Percentiles rank a stretch among this genome's conserved stretches.
Conservation (phyloP, 805 yeast genomes). For the Candida nanaspora region DNA sequence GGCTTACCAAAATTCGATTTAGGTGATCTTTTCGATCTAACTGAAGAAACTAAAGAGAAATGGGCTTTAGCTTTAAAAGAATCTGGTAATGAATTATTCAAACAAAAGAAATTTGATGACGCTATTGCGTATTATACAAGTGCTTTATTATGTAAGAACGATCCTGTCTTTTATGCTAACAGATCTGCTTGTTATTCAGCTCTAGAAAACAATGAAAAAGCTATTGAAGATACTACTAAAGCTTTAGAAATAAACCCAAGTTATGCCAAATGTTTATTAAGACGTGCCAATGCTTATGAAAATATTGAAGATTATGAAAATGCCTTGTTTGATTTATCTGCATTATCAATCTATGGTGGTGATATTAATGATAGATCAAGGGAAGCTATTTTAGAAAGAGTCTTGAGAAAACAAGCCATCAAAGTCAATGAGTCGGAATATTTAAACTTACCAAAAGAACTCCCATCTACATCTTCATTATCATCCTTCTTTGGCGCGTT, state of each 20-base stretch:
- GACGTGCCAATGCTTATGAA: slow-evolving; percentile 93
- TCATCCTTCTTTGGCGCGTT: slow-evolving; percentile 89
- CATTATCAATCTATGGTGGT: slow-evolving; percentile 79
- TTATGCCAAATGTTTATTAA: slow-evolving; percentile 82
- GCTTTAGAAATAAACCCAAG: slow-evolving; percentile 85
- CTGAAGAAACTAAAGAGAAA: slow-evolving; percentile 46
- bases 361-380: slow-evolving; percentile 56
- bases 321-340: slow-evolving; percentile 88
- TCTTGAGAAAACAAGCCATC: slow-evolving; percentile 73
- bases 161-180: slow-evolving; percentile 89
- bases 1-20: slow-evolving; percentile 55
- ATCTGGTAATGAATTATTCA: slow-evolving; percentile 80
- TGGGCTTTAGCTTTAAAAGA: slow-evolving; percentile 77
- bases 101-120: slow-evolving; percentile 55
- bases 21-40: slow-evolving; percentile 36
- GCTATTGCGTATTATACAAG: slow-evolving; percentile 76
- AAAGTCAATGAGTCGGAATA: slow-evolving; percentile 58
- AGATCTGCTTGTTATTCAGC: slow-evolving; percentile 95
- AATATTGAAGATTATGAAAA: slow-evolving; percentile 69
- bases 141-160: slow-evolving; percentile 70
- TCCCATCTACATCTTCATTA: slow-evolving; percentile 80
- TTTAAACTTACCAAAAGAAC: slow-evolving; percentile 40
- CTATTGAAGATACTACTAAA: slow-evolving; percentile 77
- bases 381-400: slow-evolving; percentile 81
- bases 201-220: slow-evolving; percentile 71